Evolutionary conservation across 768 basidiomycete genomes (phyloP).

Genomic region (Naematelia aurantialba): DNA sequence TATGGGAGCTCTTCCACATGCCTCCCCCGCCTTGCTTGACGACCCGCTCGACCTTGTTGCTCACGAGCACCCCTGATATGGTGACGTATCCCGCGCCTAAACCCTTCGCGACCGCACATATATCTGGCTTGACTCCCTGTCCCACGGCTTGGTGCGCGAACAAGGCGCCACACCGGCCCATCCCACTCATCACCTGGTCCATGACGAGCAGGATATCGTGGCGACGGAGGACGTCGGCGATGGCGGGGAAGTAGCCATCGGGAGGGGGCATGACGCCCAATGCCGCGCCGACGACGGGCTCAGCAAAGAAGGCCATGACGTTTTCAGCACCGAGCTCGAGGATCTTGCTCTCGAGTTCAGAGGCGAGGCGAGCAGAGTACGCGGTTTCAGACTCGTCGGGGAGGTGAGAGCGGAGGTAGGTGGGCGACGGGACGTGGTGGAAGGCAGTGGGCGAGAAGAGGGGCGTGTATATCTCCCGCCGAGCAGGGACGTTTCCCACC

Average conservation of each 20-base stretch:
- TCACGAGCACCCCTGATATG: constrained; percentile 19
- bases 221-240: constrained; percentile 13
- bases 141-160: constrained; percentile 22
- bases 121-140: constrained; percentile 25
- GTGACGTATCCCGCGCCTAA: constrained; percentile 25
- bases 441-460: constrained; percentile 9
- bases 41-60: constrained; percentile 11
- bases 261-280: constrained; percentile 32
- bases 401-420: constrained; percentile 44
- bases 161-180: constrained; percentile 16
- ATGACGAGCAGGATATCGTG: constrained; percentile 19
- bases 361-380: constrained; percentile 20
- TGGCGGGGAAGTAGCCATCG: constrained; percentile 25
- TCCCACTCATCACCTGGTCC: constrained; percentile 29
- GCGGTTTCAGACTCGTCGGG: constrained; percentile 18
- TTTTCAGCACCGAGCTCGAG: constrained; percentile 18
- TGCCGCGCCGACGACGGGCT: constrained; percentile 21
- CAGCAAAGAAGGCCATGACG: constrained; percentile 32
- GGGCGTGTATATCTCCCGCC: constrained; percentile 21
- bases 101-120: constrained; percentile 24
- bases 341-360: constrained; percentile 32
- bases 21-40: constrained; percentile 16
- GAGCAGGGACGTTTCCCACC: constrained; percentile 7
- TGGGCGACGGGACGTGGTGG: constrained; percentile 23
- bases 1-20: constrained; percentile 30